Percentiles rank a stretch among this genome's conserved stretches.
These are phyloP conservation scores for Termitomyces heimii DNA, from an alignment of 768 basidiomycete genomes.

Conservation along the genomic window DNA sequence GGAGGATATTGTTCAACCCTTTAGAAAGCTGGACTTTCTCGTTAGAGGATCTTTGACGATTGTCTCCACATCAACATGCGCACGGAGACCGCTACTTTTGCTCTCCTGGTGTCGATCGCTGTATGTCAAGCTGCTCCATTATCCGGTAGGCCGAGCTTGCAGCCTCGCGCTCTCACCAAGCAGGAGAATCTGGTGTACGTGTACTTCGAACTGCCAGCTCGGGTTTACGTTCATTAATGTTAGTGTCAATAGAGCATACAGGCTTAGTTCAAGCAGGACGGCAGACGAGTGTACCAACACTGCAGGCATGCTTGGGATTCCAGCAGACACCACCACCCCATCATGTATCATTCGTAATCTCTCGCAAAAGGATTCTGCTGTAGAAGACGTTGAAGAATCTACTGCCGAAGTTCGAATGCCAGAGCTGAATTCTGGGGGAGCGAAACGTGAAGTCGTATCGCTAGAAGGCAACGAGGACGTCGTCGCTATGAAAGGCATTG, in stretches of 20 bases:
- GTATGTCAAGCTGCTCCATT: too few relatives aligned
- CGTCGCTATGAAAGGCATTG: too few relatives aligned
- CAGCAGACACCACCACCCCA: too few relatives aligned
- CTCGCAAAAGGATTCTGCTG: too few relatives aligned
- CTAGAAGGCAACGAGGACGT: too few relatives aligned
- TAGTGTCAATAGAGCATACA: too few relatives aligned
- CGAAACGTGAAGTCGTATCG: too few relatives aligned
- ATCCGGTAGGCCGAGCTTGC: too few relatives aligned
- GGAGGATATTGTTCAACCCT: not conserved
- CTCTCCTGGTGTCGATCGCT: not conserved
- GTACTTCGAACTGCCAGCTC: not conserved
- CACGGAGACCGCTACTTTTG: conserved; percentile 1
- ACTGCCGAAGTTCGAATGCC: too few relatives aligned
- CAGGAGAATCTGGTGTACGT: not conserved
- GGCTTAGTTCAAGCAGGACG: not conserved
- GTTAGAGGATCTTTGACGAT: conserved; percentile 8
- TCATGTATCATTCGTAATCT: not conserved
- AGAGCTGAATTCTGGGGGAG: too few relatives aligned
- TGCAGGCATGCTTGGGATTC: not conserved
- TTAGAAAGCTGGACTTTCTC: conserved; percentile 11
- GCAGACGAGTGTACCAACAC: not conserved
- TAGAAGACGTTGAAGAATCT: too few relatives aligned
- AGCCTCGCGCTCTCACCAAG: not conserved
- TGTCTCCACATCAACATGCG: conserved; percentile 2
- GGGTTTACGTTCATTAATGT: not conserved